Conservation (phyloP, 108 stramenopile species). For the Cylindrotheca closterium region DNA sequence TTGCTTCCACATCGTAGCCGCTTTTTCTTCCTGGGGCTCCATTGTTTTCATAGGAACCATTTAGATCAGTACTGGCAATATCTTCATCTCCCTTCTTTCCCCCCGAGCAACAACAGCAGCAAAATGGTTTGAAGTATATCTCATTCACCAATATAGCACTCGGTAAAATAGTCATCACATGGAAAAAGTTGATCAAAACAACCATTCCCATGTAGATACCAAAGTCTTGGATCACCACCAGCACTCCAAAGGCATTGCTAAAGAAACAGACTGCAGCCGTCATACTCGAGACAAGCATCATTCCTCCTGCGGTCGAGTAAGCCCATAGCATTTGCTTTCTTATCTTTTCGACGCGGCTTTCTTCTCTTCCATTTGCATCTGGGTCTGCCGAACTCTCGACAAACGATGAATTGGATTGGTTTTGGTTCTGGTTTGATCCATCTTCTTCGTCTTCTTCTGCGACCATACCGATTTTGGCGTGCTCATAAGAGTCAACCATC, state of each 20-base stretch:
- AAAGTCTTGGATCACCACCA: conserved; percentile 6
- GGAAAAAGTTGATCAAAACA: conserved; percentile 6
- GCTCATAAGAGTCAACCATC: conserved; percentile 17
- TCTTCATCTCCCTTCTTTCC: no score
- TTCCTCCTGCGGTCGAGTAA: conserved; percentile 5
- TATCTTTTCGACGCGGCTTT: neutral
- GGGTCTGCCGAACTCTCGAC: no score
- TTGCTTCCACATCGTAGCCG: no score
- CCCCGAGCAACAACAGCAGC: no score
- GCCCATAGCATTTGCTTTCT: conserved; percentile 1
- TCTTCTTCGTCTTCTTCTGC: neutral
- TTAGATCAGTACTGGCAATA: no score
- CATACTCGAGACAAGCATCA: conserved; percentile 18
- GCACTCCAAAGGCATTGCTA: conserved; percentile 13
- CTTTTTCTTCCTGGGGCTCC: no score
- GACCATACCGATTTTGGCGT: conserved; percentile 1
- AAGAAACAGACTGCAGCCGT: conserved; percentile 17
- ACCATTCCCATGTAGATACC: conserved; percentile 22
- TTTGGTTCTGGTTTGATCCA: no score
- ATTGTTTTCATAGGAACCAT: no score
- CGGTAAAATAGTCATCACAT: conserved; percentile 21
- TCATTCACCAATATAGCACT: conserved; percentile 18
- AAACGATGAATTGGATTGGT: no score
- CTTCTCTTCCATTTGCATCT: no score
- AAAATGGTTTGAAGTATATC: conserved; percentile 3